Percentiles rank a stretch among this genome's conserved stretches.
These are phyloP conservation scores for Glycine soja DNA, from an alignment of 306 rosid species.

Conservation along the genomic window DNA sequence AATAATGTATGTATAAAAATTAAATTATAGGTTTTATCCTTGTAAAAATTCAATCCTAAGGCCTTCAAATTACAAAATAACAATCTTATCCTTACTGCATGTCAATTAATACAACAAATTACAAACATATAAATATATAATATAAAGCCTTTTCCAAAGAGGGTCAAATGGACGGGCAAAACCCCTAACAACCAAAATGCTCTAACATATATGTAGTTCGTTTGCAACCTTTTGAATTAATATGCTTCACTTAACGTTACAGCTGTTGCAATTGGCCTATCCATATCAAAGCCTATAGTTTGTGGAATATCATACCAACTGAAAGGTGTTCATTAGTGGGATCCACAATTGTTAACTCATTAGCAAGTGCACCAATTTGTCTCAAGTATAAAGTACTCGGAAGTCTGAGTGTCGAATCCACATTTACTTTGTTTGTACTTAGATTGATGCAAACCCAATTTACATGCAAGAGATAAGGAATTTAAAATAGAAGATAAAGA, in stretches of 20 bases:
- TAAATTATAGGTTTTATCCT: not conserved
- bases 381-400: too few relatives aligned
- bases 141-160: not conserved
- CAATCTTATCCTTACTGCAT: not conserved
- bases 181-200: not conserved
- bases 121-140: not conserved
- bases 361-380: too few relatives aligned
- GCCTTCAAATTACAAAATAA: not conserved
- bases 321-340: slow-evolving; percentile 53
- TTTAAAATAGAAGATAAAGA: too few relatives aligned
- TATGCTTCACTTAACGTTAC: slow-evolving; percentile 60
- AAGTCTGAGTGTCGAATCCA: too few relatives aligned
- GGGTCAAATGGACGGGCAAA: not conserved
- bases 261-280: slow-evolving; percentile 45
- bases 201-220: slow-evolving; percentile 9
- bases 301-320: slow-evolving; percentile 46
- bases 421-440: too few relatives aligned
- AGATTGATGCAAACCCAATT: too few relatives aligned
- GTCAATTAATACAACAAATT: not conserved
- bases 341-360: too few relatives aligned
- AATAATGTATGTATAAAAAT: too few relatives aligned
- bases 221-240: slow-evolving; percentile 37
- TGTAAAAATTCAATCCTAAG: not conserved
- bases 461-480: too few relatives aligned
- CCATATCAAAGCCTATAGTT: slow-evolving; percentile 30